Conservation (phyloP, 352 stramenopile species). For the Pythium coloratum region DNA sequence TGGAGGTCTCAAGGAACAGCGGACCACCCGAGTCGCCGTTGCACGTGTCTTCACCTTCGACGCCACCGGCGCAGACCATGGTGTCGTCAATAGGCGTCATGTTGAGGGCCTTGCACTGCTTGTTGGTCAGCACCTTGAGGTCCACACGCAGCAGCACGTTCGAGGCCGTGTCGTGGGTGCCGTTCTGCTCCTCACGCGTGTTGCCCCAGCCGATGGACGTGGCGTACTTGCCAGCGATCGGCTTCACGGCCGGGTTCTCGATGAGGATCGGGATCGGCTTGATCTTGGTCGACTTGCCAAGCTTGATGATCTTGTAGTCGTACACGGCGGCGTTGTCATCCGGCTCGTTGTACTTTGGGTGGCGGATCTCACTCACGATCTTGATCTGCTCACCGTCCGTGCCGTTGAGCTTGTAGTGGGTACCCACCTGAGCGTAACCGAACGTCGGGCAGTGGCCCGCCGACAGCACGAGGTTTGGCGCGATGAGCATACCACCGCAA, state of each 20-base stretch:
- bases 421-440: slow-evolving; percentile 19
- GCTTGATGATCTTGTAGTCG: slow-evolving; percentile 28
- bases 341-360: slow-evolving; percentile 23
- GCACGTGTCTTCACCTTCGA: slow-evolving; percentile 24
- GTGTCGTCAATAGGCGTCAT: slow-evolving; percentile 13
- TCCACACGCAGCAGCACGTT: slow-evolving; percentile 8
- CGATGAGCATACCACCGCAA: slow-evolving; percentile 32
- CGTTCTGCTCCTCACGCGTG: slow-evolving; percentile 12
- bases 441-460: slow-evolving; percentile 26
- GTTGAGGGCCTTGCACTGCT: neutral
- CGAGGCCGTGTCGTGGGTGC: slow-evolving; percentile 16
- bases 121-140: neutral
- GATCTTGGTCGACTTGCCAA: slow-evolving; percentile 12
- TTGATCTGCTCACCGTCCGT: slow-evolving; percentile 27
- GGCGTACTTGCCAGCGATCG: slow-evolving; percentile 17
- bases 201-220: slow-evolving; percentile 20
- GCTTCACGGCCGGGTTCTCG: slow-evolving; percentile 5
- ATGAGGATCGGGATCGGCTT: slow-evolving; percentile 11
- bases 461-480: slow-evolving; percentile 27
- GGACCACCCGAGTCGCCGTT: slow-evolving; percentile 33
- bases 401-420: slow-evolving; percentile 25
- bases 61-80: slow-evolving; percentile 25
- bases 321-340: neutral
- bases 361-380: slow-evolving; percentile 14
- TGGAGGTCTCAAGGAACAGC: slow-evolving; percentile 19